Conservation (phyloP, 2,329 filamentous ascomycete species). For the Trematosphaeria pertusa region DNA sequence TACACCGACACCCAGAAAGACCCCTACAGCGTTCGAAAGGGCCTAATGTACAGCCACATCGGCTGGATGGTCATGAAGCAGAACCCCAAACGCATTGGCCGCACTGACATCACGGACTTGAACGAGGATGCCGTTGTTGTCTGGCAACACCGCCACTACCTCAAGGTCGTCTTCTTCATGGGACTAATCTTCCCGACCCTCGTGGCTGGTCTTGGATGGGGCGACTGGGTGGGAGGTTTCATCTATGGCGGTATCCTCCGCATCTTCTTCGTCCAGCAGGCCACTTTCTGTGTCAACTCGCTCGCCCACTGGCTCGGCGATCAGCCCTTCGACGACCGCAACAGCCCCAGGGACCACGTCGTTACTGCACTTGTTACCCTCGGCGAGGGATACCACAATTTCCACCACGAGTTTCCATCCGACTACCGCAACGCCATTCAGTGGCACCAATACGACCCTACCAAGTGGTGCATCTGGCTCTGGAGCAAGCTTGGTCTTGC, state of each 20-base stretch:
- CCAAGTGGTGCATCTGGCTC: constrained; percentile 54
- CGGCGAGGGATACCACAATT: constrained; percentile 55
- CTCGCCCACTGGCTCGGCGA: constrained; percentile 61
- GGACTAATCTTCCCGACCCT: constrained; percentile 57
- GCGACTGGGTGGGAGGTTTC: constrained; percentile 58
- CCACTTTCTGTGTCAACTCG: constrained; percentile 63
- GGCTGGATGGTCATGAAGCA: constrained; percentile 64
- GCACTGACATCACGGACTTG: constrained; percentile 59
- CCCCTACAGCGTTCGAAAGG: constrained; percentile 61
- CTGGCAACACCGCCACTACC: constrained; percentile 58
- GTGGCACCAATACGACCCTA: constrained; percentile 53
- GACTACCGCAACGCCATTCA: constrained; percentile 54
- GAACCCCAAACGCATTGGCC: constrained; percentile 60
- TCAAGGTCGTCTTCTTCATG: constrained; percentile 58
- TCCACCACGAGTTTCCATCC: constrained; percentile 54
- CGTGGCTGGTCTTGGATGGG: constrained; percentile 57
- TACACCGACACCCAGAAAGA: constrained; percentile 62
- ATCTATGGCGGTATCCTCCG: constrained; percentile 61
- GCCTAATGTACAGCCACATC: constrained; percentile 58
- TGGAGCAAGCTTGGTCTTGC: constrained; percentile 53
- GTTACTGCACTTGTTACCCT: constrained; percentile 52
- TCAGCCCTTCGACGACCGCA: constrained; percentile 54
- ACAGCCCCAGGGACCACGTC: constrained; percentile 52
- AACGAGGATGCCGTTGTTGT: constrained; percentile 60
- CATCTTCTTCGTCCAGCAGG: constrained; percentile 61